A percentile compares a stretch with the other conserved stretches of the same genome.
These are phyloP conservation scores for Harringtonia lauricola DNA, from an alignment of 2,329 filamentous ascomycete genomes.

Conservation along the genomic window DNA sequence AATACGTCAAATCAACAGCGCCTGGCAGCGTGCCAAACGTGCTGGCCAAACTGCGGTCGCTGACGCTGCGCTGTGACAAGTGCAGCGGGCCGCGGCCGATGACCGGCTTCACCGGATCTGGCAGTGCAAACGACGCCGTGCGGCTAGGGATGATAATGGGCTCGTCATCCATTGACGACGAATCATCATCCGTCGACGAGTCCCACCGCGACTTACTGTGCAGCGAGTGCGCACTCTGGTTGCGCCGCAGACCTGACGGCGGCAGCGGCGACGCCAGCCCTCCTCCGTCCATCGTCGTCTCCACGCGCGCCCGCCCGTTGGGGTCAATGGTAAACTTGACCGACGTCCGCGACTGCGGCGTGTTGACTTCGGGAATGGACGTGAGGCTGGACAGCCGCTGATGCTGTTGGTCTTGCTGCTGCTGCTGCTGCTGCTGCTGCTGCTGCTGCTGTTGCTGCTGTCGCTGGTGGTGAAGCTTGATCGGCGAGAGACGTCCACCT, in stretches of 20 bases:
- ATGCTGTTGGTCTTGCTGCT: conserved; percentile 23
- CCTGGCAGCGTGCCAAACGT: conserved; percentile 20
- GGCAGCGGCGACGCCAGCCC: conserved; percentile 20
- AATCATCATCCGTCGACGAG: conserved; percentile 35
- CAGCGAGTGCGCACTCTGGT: conserved; percentile 14
- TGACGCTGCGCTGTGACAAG: conserved; percentile 30
- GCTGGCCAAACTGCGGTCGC: conserved; percentile 36
- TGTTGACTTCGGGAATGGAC: conserved; percentile 42
- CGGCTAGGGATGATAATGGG: conserved; percentile 54
- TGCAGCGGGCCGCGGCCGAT: conserved; percentile 35
- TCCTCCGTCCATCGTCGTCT: conserved; percentile 30
- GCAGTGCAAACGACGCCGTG: conserved; percentile 45
- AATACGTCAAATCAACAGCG: conserved; percentile 10
- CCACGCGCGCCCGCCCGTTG: conserved; percentile 46
- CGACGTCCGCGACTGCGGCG: conserved; percentile 36
- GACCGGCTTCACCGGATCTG: conserved; percentile 37
- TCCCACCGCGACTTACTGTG: conserved; percentile 23
- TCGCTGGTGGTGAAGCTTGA: conserved; percentile 38
- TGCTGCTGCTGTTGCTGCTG: conserved; percentile 25
- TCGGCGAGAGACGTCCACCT: conserved; percentile 39
- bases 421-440: conserved; percentile 8
- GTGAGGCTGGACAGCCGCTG: conserved; percentile 38
- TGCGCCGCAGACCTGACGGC: conserved; percentile 9
- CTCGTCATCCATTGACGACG: conserved; percentile 52
- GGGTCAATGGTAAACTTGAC: conserved; percentile 54